Evolutionary conservation across 192 early-diverging fungal species (phyloP), one percentile per base, ranked within the genome.

Genomic region (Umbelopsis ramanniana): DNA sequence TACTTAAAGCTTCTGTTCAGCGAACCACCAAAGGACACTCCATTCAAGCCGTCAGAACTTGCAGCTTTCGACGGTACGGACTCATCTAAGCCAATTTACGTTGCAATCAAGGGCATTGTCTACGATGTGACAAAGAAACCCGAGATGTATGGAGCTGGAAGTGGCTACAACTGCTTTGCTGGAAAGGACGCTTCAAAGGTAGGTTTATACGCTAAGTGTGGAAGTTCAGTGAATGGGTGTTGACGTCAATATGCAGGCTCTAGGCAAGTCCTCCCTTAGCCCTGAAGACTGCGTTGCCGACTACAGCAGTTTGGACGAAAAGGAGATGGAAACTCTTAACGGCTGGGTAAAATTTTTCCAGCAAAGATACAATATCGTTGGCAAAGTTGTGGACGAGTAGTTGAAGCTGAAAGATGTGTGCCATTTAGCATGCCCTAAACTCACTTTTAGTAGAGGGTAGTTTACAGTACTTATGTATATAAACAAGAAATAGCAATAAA

Each of bases 31-130:
- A 69, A 73, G 24, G 40, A 68, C 66, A 74, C 70, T 9, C 79
- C 81, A 9, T 89, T 90, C 70, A 90, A 81, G 14, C 75, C 81
- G 9, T 68, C 73, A 14, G 89, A 93, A 74, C 87, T 93, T 12
- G 73, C 82, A 11, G 71, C 87, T 69, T 87, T 82, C 73, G 83
- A 94, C 71, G 93, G 93, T 33, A 70, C 73, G 12, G 84, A 93
- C 54, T 46, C 80, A 1, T 73, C 74, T 37, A 48, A 71, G 55
- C 87, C 91, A 11, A 88, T 95, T 70, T 95, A 93, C 72, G 83
- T 95, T n/a, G 94, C 91, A 5, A 82, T 95, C 66, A 95, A 94
- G 78, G 91, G 94, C 10, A 88, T 82, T 63, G 85, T 95, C 8
- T 95, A 89, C 73, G 92, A 95, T 83, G 92, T 95, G 23, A 82